phyloP scores from a whole-genome alignment of 768 basidiomycete species.

The Tremella fuciformis region DNA sequence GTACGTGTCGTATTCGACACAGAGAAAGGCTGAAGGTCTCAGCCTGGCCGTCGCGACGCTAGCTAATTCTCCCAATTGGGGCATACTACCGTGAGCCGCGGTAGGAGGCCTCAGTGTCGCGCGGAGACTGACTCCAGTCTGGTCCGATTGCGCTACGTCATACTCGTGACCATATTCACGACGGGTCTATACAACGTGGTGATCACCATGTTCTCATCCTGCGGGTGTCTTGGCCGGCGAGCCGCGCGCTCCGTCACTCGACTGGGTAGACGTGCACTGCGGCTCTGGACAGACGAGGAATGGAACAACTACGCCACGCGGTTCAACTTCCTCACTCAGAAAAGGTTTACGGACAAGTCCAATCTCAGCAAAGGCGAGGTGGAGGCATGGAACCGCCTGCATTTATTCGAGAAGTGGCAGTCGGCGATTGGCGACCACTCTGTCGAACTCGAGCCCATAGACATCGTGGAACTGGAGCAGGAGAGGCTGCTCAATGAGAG shows the following conservation, averaged over 20 bases:
- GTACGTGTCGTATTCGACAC: slow-evolving; percentile 22
- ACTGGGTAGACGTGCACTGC: background rate
- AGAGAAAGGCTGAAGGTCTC: background rate
- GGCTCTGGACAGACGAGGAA: slow-evolving; percentile 4
- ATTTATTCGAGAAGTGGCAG: too few species aligned
- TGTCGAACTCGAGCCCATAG: too few species aligned
- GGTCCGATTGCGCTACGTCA: slow-evolving; percentile 24
- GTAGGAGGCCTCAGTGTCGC: background rate
- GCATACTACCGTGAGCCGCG: slow-evolving; percentile 19
- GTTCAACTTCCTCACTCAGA: too few species aligned
- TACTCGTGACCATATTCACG: slow-evolving; percentile 27
- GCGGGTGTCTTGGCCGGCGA: background rate
- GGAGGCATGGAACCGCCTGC: too few species aligned
- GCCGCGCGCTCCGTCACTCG: background rate
- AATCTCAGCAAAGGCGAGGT: too few species aligned
- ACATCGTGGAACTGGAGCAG: too few species aligned
- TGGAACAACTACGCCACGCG: background rate
- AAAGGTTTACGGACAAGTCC: too few species aligned
- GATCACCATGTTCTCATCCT: background rate
- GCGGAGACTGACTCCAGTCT: slow-evolving; percentile 9
- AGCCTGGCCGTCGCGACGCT: slow-evolving; percentile 26
- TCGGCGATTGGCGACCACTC: too few species aligned
- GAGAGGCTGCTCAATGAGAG: too few species aligned
- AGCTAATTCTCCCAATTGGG: slow-evolving; percentile 28
- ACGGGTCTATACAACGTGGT: slow-evolving; percentile 33